Percentiles rank a stretch among this genome's conserved stretches.
Evolutionary conservation across 345 rosid species (phyloP).

Genomic region (Boechera stricta): DNA sequence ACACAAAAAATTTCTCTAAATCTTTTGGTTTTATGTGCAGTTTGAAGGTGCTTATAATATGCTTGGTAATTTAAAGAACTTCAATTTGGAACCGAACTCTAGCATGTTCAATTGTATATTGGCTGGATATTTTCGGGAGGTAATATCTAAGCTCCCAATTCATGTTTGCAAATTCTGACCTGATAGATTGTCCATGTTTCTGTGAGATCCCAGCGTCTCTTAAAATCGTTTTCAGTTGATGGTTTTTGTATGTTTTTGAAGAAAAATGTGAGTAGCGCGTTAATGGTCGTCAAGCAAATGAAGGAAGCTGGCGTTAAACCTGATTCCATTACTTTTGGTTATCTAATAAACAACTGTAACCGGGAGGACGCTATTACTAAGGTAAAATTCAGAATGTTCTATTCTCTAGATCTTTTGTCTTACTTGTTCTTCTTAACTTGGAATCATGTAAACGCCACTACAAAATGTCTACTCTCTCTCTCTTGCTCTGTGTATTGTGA

Average conservation of each 20-base stretch:
- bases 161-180: not conserved
- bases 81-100: conserved; percentile 60
- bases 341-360: conserved; percentile 63
- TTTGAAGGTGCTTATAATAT: conserved; percentile 74
- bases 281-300: conserved; percentile 72
- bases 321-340: conserved; percentile 73
- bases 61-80: conserved; percentile 66
- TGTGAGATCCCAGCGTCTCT: not conserved
- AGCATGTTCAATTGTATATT: conserved; percentile 78
- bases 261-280: conserved; percentile 63
- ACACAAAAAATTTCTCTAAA: not conserved
- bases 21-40: conserved; percentile 49
- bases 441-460: conserved; percentile 7
- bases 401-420: conserved; percentile 4
- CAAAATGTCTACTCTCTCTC: not conserved
- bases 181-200: conserved; percentile 11
- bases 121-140: conserved; percentile 85
- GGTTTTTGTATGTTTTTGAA: conserved; percentile 42
- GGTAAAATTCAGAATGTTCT: conserved; percentile 51
- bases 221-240: conserved; percentile 8
- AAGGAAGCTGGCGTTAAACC: conserved; percentile 69
- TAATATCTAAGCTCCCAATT: conserved; percentile 35
- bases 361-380: conserved; percentile 61
- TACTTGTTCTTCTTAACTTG: conserved; percentile 18
- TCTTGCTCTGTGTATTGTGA: not conserved